Conservation (phyloP, 2,329 filamentous ascomycete species). For the Ceratocystiopsis minuta region DNA sequence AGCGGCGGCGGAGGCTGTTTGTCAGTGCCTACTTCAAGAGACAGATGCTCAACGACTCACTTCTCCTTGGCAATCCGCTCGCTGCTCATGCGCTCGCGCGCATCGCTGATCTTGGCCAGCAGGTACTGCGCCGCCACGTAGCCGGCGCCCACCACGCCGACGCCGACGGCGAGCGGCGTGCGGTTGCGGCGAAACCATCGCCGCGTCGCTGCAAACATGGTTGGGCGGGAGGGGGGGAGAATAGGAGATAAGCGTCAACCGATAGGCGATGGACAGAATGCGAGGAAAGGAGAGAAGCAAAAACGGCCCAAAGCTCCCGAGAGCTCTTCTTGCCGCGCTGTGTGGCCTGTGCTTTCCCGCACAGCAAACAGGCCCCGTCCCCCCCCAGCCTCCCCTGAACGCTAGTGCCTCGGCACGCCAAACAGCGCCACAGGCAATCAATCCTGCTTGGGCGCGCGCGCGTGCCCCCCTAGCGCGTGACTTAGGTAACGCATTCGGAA, state of each 20-base stretch:
- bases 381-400: too few relatives aligned
- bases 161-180: conserved; percentile 73
- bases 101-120: conserved; percentile 75
- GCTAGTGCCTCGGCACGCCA: too few relatives aligned
- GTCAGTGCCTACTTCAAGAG: conserved; percentile 2
- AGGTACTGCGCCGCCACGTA: conserved; percentile 92
- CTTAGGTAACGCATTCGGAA: too few relatives aligned
- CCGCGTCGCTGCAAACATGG: conserved; percentile 54
- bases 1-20: conserved; percentile 70
- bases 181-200: conserved; percentile 88
- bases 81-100: conserved; percentile 88
- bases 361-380: too few relatives aligned
- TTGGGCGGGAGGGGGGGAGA: not conserved
- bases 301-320: not conserved
- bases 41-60: conserved; percentile 29
- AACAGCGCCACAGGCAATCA: too few relatives aligned
- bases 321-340: too few relatives aligned
- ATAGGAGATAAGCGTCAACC: too few relatives aligned
- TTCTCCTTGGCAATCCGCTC: conserved; percentile 95
- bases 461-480: too few relatives aligned
- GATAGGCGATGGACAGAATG: not conserved
- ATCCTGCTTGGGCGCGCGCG: too few relatives aligned
- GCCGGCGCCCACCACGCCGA: conserved; percentile 71
- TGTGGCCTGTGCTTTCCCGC: too few relatives aligned
- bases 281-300: not conserved